Evolutionary conservation across 495 filamentous ascomycete genomes (phyloP), one percentile per base, ranked within the genome.

Genomic region (Penicillium nucicola): DNA sequence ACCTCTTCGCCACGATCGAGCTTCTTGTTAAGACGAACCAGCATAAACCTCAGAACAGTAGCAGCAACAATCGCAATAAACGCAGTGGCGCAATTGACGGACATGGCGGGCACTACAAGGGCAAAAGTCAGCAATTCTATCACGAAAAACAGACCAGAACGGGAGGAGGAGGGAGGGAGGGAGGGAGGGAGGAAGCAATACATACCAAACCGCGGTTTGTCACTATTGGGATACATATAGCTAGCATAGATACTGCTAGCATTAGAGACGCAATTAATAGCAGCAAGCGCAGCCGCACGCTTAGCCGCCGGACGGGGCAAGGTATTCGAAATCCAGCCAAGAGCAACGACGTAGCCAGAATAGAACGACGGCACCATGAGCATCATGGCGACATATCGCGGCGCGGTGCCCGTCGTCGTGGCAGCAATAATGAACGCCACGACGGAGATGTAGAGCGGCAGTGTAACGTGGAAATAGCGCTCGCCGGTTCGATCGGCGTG

Each of bases 251-350:
- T 70, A 44, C 76, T 81, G 40, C 80, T 80, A 11, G 77, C 71
- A 59, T 92, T 93, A n/a, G 80, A 81, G 17, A 92, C 77, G 5
- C 87, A 87, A 57, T 95, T 95, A 63, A 92, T 90, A 51, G 82
- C 80, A 9, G 89, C 90, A 2, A 92, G 68, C 0, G 87, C 88
- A 2, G 88, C 90, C 1, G 90, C 89, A 48, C 89, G 84, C 69
- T 95, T 95, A 0, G 87, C 83, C 0, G 86, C 89, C 2, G 90
- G 90, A n/a, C 90, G 82, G 3, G 89, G 88, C 34, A 95, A 75
- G 3, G 84, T 84, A 64, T 88, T 90, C 28, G 77, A 83, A 57
- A 92, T 91, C 89, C 88, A 93, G 9, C 83, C 82, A 8, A 92
- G 74, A 7, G 78, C 77, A 2, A 92, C 86, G 1, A 88, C 87